These are phyloP conservation scores for Xylariaceae sp. DNA, from an alignment of 2,329 filamentous ascomycete genomes.

Conservation along the genomic window DNA sequence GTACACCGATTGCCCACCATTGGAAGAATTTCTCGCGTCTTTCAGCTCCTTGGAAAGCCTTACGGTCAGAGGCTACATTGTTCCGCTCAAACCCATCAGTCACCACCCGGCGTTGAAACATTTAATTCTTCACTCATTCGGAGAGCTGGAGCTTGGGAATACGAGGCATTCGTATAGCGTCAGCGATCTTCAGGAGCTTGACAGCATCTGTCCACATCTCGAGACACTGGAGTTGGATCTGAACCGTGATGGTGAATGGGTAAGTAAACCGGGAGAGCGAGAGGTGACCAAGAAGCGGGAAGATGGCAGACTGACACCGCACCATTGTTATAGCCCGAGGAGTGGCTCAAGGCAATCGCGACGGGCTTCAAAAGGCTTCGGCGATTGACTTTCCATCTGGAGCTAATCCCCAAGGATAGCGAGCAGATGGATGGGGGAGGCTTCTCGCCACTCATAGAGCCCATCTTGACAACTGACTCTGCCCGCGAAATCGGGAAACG, in stretches of 20 bases:
- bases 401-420: neutral
- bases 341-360: neutral
- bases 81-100: neutral
- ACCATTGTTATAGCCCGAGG: neutral
- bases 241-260: conserved; percentile 9
- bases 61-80: conserved; percentile 4
- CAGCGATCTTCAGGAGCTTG: conserved; percentile 9
- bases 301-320: neutral
- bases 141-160: neutral
- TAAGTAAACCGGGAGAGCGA: conserved; percentile 1
- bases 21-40: conserved; percentile 1
- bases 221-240: conserved; percentile 12
- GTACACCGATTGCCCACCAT: neutral
- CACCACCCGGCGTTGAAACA: conserved; percentile 7
- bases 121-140: conserved; percentile 10
- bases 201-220: conserved; percentile 8
- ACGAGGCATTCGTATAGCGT: neutral
- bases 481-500: neutral
- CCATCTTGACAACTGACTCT: neutral
- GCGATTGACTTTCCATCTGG: neutral
- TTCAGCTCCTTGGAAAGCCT: conserved; percentile 9
- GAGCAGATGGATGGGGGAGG: too few relatives aligned
- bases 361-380: neutral
- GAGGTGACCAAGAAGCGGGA: too few relatives aligned
- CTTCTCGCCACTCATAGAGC: neutral